Evolutionary conservation across 345 rosid genomes (phyloP), one percentile per base, ranked within the genome.

Genomic region (Dipteronia sinensis): DNA sequence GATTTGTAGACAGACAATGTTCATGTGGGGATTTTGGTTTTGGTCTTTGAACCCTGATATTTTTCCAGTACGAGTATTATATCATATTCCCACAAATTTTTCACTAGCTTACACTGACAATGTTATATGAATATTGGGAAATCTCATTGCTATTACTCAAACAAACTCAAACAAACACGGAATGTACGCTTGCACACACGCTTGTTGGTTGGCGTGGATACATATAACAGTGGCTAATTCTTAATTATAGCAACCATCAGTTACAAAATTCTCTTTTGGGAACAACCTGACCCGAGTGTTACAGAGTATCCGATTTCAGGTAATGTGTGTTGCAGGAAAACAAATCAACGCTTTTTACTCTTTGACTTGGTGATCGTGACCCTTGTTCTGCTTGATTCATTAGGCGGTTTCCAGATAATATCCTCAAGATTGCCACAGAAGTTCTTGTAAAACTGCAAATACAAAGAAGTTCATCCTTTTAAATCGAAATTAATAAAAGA

Each of bases 371-470:
- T 73, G 66, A 89, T 78, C 85, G 86, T 73, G 66, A 89, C 79
- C 85, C 86, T 88, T 56, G 86, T 81, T 84, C 84, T 93, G 75
- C 77, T 83, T 12, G 93, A 83, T 80, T 90, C 91, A 25, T 75
- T 80, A 44, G 92, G 90, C 38, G 94, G 98, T 77, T 87, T 95
- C 99, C 99, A 93, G 76, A 95, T 95, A 73, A 95, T 90, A 78
- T 95, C 98, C 16, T 92, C 98, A 16, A 93, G 98, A 76, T 95
- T 93, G 83, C 92, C 34, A 80, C 87, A 92, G 74, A 95, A 95
- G 40, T 86, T 90, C 89, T 91, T 89, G 89, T 95, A 95, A 73
- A 95, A 95, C 99, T 95, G 92, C 87, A 84, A 65, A 16, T 65
- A 8, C 49, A 64, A 16, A 56, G 44, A 72, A 56, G 55, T 6